Evolutionary conservation across 2,329 filamentous ascomycete species (phyloP), one percentile per base, ranked within the genome.

Genomic region (Claviceps sp.): DNA sequence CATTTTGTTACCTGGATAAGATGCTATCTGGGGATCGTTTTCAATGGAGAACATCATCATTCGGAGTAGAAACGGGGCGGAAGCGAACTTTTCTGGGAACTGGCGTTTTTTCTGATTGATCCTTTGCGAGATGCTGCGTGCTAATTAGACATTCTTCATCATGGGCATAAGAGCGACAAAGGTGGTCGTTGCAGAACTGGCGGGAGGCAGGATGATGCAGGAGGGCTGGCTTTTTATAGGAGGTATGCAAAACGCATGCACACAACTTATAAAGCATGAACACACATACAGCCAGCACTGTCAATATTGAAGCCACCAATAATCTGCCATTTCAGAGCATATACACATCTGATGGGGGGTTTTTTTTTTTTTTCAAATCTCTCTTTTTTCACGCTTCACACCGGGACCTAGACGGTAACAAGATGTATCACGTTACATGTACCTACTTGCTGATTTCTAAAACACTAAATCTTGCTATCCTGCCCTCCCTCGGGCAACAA

Each of bases 401-500:
- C 2, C 26, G 8, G 3, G 3, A 29, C 8, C 1, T 29, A 29
- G 29, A 34, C 29, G 29, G 9, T 34, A 34, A 34, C n/a, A n/a
- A n/a, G n/a, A n/a, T n/a, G n/a, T n/a, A n/a, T n/a, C n/a, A n/a
- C n/a, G n/a, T n/a, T 34, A 8, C 5, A 23, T 23, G 23, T 23
- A 23, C 23, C 5, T 29, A 34, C 29, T 3, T 34, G 29, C 29
- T 34, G 29, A 9, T 34, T 4, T 9, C 9, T 11, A 34, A 34
- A 34, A 34, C 3, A 11, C 29, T 13, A 49, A 36, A 65, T 61
- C 57, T 66, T 66, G 58, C 59, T 61, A 57, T 1, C 3, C 62
- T 62, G 45, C 53, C 54, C 7, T 34, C 53, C 56, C 7, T 59
- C 60, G 29, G 2, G 13, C 0, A 83, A 62, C 59, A 95, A 73